Conservation (phyloP, 2,329 filamentous ascomycete genomes). For the Talaromyces funiculosus region DNA sequence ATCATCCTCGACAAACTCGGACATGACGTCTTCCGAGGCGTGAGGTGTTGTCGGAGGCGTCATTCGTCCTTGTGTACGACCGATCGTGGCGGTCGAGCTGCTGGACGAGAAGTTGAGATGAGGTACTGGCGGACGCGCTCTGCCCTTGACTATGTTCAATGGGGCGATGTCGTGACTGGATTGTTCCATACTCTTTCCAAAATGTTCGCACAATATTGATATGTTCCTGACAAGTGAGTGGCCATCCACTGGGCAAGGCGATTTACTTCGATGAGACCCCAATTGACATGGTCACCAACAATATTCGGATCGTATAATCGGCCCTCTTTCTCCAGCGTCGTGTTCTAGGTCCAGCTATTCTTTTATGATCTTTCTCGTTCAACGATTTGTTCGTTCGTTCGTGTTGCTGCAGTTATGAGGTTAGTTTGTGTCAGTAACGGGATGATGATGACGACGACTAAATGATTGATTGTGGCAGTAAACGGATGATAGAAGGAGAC, state of each 20-base stretch:
- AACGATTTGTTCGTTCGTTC: not conserved
- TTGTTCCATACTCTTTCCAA: constrained; percentile 26
- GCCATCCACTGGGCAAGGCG: constrained; percentile 22
- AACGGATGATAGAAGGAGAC: constrained; percentile 8
- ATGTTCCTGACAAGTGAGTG: constrained; percentile 20
- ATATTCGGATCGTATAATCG: not conserved
- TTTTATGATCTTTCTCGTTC: not conserved
- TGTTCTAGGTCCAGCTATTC: not conserved
- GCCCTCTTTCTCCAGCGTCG: not conserved
- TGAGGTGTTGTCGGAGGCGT: constrained; percentile 73
- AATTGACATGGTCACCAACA: constrained; percentile 11
- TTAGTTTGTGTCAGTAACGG: constrained; percentile 3
- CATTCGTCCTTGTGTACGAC: constrained; percentile 49
- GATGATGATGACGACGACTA: not conserved
- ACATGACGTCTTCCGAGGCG: constrained; percentile 53
- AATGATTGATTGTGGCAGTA: constrained; percentile 6
- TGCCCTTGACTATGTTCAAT: constrained; percentile 34
- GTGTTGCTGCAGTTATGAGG: not conserved
- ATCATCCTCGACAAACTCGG: constrained; percentile 38
- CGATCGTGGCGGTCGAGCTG: constrained; percentile 5
- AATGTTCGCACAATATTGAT: not conserved
- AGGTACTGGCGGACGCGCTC: constrained; percentile 16
- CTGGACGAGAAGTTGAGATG: constrained; percentile 14
- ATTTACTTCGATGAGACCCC: constrained; percentile 8
- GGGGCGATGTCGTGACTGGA: constrained; percentile 34